Evolutionary conservation across 169 alveolate species (phyloP), one percentile per base, ranked within the genome.

Genomic region (Babesia caballi): DNA sequence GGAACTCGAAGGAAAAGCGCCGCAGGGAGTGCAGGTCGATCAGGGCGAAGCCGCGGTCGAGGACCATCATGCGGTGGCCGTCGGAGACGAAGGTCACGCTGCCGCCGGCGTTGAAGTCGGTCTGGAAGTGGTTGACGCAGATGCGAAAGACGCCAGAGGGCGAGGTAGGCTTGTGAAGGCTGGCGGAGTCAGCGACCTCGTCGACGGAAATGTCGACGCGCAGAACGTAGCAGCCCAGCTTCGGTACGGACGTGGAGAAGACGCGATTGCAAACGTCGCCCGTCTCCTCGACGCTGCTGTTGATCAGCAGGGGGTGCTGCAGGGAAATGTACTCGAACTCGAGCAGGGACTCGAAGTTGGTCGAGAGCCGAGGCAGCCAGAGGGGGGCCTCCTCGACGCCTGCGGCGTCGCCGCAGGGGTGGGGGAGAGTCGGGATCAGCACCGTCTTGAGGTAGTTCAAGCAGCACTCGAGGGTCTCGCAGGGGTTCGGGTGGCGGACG

Each of bases 321-420:
- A 78, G 38, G 4, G 87, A 40, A 19, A 78, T 52, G 54, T 78
- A 78, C 60, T 78, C 83, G 28, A 78, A 51, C 44, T 41, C 54
- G 32, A 40, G 23, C 41, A 78, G 32, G 0, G 81, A 67, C 63
- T 78, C 82, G 38, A 63, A 56, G 14, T 17, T 35, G 30, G 57
- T 54, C 21, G 59, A 32, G 23, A 44, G 7, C 61, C 65, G 67
- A 56, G 72, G 65, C 53, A 78, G 17, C 71, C 69, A 49, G 17
- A 36, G 32, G 25, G 36, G n/a, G 4, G 41, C 4, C 11, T 71
- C 65, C 14, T 71, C 69, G n/a, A 12, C 14, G 2, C 32, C 11
- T 7, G 33, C 21, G 1, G 19, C 15, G 27, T 58, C 72, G 11
- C 38, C 21, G n/a, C 61, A 56, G 5, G 54, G 44, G 19, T 21